These are phyloP conservation scores for Ascochyta clinopodiicola DNA, from an alignment of 2,329 filamentous ascomycete species.

Conservation along the genomic window DNA sequence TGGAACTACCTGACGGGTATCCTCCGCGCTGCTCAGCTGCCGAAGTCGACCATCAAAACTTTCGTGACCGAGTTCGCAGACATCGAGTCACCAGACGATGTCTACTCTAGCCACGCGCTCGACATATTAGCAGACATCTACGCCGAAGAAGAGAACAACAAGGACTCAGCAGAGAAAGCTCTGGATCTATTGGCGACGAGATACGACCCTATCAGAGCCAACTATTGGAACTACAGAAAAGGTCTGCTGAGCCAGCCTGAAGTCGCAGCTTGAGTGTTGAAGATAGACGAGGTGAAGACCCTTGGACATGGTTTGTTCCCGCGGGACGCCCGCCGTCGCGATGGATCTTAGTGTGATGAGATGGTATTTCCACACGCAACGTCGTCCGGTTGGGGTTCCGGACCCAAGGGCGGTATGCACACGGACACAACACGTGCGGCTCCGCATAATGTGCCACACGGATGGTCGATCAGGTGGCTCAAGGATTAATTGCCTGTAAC, in stretches of 20 bases:
- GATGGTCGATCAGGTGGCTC: neutral
- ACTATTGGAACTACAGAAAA: conserved; percentile 88
- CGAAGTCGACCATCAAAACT: conserved; percentile 57
- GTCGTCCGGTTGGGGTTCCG: conserved; percentile 34
- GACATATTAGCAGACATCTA: conserved; percentile 76
- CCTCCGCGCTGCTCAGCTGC: conserved; percentile 67
- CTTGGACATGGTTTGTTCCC: neutral
- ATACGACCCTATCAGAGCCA: conserved; percentile 89
- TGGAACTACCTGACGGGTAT: conserved; percentile 92
- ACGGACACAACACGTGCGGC: conserved; percentile 18
- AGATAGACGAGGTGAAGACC: neutral
- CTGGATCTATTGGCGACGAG: conserved; percentile 77
- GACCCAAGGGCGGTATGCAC: conserved; percentile 11
- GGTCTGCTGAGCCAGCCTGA: conserved; percentile 35
- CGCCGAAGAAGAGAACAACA: conserved; percentile 58
- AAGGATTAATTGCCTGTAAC: conserved; percentile 12
- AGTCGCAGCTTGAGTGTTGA: conserved; percentile 28
- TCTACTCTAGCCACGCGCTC: conserved; percentile 68
- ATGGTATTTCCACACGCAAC: conserved; percentile 17
- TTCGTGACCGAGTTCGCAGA: conserved; percentile 64
- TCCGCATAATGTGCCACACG: conserved; percentile 20
- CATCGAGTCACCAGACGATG: conserved; percentile 56
- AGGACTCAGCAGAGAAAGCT: conserved; percentile 70
- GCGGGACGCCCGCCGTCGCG: conserved; percentile 6
- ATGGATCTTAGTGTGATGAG: conserved; percentile 6